phyloP scores from a whole-genome alignment of 129 eudicot genomes.

The Ambrosia artemisiifolia region DNA sequence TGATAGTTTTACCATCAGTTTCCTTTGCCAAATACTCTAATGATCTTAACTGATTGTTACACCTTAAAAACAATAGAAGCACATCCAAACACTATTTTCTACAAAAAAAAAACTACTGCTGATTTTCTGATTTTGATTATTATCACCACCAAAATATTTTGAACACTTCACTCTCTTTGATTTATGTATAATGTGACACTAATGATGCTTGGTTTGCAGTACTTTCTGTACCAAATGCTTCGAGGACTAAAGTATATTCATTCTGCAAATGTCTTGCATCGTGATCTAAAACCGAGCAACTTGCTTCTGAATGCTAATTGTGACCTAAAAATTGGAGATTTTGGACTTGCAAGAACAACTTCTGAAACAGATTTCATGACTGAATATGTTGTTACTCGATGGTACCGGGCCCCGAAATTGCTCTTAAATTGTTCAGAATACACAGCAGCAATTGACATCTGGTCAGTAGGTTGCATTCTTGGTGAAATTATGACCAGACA shows the following conservation, averaged over 20 bases:
- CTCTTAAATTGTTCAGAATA: constrained; percentile 87
- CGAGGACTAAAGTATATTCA: constrained; percentile 90
- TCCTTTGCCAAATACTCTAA: too few relatives aligned
- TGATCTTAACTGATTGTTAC: too few relatives aligned
- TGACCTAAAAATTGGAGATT: constrained; percentile 82
- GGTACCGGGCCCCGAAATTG: constrained; percentile 92
- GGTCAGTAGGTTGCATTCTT: constrained; percentile 95
- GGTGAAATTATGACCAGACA: constrained; percentile 83
- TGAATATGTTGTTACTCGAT: constrained; percentile 85
- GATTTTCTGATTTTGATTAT: too few relatives aligned
- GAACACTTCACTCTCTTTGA: too few relatives aligned
- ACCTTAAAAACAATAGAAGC: too few relatives aligned
- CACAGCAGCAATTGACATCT: constrained; percentile 88
- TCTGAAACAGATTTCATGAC: constrained; percentile 97
- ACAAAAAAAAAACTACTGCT: too few relatives aligned
- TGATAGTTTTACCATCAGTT: too few relatives aligned
- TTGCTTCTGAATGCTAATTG: constrained; percentile 79
- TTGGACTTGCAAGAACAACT: constrained; percentile 90
- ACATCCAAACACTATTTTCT: too few relatives aligned
- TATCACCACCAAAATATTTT: too few relatives aligned
- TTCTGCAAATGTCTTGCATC: constrained; percentile 87
- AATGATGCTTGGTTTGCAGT: constrained; percentile 43
- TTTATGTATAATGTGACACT: too few relatives aligned
- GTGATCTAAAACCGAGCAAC: constrained; percentile 92
- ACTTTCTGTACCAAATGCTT: constrained; percentile 75